Evolutionary conservation across 306 rosid species (phyloP), one percentile per base, ranked within the genome.

Genomic region (Cercis canadensis): DNA sequence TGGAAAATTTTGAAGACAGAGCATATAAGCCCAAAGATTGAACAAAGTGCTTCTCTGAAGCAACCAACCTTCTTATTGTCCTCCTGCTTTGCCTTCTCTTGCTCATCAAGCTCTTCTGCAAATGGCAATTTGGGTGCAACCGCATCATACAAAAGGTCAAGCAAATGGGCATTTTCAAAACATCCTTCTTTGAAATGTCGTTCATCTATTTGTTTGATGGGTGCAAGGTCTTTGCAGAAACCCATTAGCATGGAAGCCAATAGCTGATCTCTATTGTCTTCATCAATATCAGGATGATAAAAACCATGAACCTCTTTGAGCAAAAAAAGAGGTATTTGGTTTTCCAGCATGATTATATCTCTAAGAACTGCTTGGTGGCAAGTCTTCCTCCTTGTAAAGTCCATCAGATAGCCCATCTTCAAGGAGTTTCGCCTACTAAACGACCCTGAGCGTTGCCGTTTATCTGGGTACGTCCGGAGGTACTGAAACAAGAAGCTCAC

Each of bases 311-410:
- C 59, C n/a, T 66, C 34, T 11, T 15, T 66, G 11, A 66, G 46
- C 45, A 66, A 11, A 66, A 50, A 66, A 8, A 66, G 46, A 32
- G 72, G 72, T n/a, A 66, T 50, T 51, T 66, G 72, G 31, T 66
- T 66, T 33, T 66, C 72, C 11, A 66, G 45, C 72, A 50, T 66
- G 12, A 50, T 11, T 2, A 66, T 15, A 51, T 66, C 72, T 44
- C 72, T 33, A 6, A 66, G 60, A 2, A 66, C 34, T 6, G 45
- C 59, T 10, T 34, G 44, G 18, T 66, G 72, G 16, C 13, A 1
- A 0, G 72, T 49, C 33, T 32, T 49, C 34, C 33, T 50, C 4
- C 46, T 12, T 6, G 72, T 18, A 29, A 29, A 34, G 36, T 65
- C 58, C 43, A 14, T 29, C 45, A 47, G n/a, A 65, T 15, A 10